A percentile compares a stretch with the other conserved stretches of the same genome.
Conservation (phyloP, 441 rosid species). For the Croton laevigatus region DNA sequence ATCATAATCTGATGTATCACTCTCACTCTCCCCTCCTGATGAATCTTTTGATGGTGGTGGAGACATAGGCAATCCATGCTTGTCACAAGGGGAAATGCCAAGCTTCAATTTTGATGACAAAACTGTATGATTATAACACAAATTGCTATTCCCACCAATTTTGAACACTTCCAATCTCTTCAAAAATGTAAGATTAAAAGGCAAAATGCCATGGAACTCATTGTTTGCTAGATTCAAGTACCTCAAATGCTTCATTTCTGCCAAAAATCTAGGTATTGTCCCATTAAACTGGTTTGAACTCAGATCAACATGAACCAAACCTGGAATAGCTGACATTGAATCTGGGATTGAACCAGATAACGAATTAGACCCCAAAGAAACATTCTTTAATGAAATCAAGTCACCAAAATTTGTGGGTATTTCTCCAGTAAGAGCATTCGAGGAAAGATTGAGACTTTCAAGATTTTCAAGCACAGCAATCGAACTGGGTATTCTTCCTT, state of each 20-base stretch:
- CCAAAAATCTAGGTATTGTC: conserved; percentile 68
- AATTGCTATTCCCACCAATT: conserved; percentile 63
- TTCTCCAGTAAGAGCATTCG: conserved; percentile 59
- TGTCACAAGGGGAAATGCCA: conserved; percentile 81
- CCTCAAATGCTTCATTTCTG: conserved; percentile 59
- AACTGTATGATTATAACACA: conserved; percentile 73
- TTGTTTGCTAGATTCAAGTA: conserved; percentile 75
- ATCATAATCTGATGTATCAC: conserved; percentile 54
- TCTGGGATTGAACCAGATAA: conserved; percentile 81
- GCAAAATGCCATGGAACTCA: conserved; percentile 69
- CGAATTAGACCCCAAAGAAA: conserved; percentile 70
- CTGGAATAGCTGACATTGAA: conserved; percentile 70
- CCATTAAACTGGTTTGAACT: conserved; percentile 88
- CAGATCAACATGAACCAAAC: conserved; percentile 72
- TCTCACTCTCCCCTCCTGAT: conserved; percentile 29
- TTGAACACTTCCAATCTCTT: conserved; percentile 63
- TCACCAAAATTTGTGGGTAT: conserved; percentile 66
- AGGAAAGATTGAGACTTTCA: conserved; percentile 58
- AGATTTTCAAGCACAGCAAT: conserved; percentile 67
- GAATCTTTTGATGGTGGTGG: conserved; percentile 74
- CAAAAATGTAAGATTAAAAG: conserved; percentile 72
- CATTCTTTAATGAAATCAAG: conserved; percentile 59
- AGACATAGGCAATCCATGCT: conserved; percentile 82
- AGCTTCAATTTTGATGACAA: conserved; percentile 72
- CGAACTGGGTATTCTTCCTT: conserved; percentile 69